phyloP scores from a whole-genome alignment of 495 filamentous ascomycete species.

The Aspergillus sclerotiicarbonarius region DNA sequence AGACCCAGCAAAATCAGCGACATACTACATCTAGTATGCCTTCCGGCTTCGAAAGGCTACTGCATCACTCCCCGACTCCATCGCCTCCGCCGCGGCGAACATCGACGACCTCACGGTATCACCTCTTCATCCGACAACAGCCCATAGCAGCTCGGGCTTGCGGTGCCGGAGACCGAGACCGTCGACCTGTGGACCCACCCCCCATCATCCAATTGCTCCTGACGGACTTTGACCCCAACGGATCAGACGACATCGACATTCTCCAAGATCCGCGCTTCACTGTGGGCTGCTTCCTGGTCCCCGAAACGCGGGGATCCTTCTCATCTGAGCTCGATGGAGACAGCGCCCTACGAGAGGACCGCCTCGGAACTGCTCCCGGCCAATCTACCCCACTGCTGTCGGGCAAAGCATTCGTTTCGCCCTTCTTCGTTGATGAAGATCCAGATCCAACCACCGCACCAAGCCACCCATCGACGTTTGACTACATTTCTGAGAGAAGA shows the following conservation, averaged over 20 bases:
- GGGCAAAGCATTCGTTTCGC: conserved; percentile 43
- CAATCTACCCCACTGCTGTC: conserved; percentile 35
- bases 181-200: conserved; percentile 90
- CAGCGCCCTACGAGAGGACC: conserved; percentile 3
- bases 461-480: conserved; percentile 64
- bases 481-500: conserved; percentile 8
- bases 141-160: conserved; percentile 87
- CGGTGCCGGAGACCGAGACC: conserved; percentile 90
- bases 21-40: conserved; percentile 33
- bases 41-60: conserved; percentile 41
- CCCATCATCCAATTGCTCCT: conserved; percentile 88
- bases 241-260: conserved; percentile 52
- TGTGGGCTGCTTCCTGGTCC: conserved; percentile 69
- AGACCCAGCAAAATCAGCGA: conserved; percentile 17
- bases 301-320: conserved; percentile 39
- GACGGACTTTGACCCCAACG: conserved; percentile 57
- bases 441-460: conserved; percentile 50
- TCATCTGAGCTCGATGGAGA: conserved; percentile 3
- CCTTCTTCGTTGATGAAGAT: conserved; percentile 41
- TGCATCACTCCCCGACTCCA: conserved; percentile 37
- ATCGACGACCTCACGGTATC: conserved; percentile 41
- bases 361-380: conserved; percentile 6
- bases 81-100: conserved; percentile 23
- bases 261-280: conserved; percentile 75
- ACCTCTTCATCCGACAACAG: conserved; percentile 81